Base-by-base conservation (phyloP, 805 yeast genomes). In the Saccharomycopsis fibuligera region DNA sequence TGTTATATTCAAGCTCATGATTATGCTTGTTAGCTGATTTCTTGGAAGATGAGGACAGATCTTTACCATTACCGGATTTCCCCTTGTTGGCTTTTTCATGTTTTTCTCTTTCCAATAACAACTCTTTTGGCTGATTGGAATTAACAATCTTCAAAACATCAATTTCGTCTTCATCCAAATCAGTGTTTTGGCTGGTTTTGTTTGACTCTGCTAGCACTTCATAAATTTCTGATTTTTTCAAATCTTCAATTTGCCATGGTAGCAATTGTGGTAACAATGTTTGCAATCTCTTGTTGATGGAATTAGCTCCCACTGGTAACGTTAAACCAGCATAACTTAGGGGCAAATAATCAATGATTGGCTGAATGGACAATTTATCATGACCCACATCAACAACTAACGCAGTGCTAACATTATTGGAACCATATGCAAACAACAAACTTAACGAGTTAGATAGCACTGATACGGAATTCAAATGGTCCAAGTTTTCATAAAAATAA, bases 101-200 rank as follows among this genome's bases (percentile, higher is more conserved):
- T 56, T 67, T 70, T 58, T 81, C 84, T 53, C 86, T 71, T 60
- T 78, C 80, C 55, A 78, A 86, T 47, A 86, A 62, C 35, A 83
- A 72, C 62, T 85, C 89, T 45, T 85, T 72, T 2, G 89, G 78
- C 54, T 82, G 77, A 12, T 81, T 88, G 53, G 86, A 81, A 1
- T 93, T 78, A 10, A 90, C 93, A 56, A 90, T 79, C 36, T 89
- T 87, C 2, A 96, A 96, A 43, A 91, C 89, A 62, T 91, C 96
- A 35, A 88, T 73, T 27, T 84, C 91, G 35, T 79, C 87, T 6
- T 72, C 74, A 2, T 59, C 62, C 54, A 24, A 60, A 57, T n/a
- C 53, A 52, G 45, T 51, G 52, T 62, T 60, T 4, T 27, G 37
- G 14, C 30, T 44, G 30, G 54, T 56, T 36, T 77, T 76, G 41